Evolutionary conservation across 2,329 filamentous ascomycete species (phyloP).

Genomic region (Colletotrichum eleusines): DNA sequence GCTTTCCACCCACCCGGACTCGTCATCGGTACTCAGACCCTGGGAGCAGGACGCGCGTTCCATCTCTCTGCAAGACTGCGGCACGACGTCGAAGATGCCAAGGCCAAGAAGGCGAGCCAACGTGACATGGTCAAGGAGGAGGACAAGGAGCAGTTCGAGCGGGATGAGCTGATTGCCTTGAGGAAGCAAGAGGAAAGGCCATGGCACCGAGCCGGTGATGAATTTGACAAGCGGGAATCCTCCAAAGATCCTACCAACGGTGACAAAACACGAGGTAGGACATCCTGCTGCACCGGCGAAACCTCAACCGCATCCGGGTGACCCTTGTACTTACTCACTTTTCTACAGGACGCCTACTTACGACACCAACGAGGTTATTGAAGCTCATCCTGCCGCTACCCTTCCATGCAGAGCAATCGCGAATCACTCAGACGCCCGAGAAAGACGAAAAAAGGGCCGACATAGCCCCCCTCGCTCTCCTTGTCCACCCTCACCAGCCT

Average conservation of each 20-base stretch:
- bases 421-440: conserved; percentile 9
- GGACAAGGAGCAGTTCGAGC: conserved; percentile 51
- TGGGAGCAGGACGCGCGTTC: conserved; percentile 1
- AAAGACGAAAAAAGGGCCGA: conserved; percentile 51
- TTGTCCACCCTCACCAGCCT: conserved; percentile 91
- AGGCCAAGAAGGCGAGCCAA: conserved; percentile 47
- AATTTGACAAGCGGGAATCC: conserved; percentile 52
- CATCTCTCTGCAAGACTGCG: conserved; percentile 17
- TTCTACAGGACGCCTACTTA: conserved; percentile 75
- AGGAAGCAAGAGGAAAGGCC: conserved; percentile 71
- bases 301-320: no score
- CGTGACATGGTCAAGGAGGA: conserved; percentile 35
- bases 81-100: conserved; percentile 42
- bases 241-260: conserved; percentile 46
- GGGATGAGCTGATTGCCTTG: conserved; percentile 59
- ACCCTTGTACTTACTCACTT: conserved; percentile 13
- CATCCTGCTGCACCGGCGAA: background rate
- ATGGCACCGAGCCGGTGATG: conserved; percentile 74
- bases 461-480: conserved; percentile 86
- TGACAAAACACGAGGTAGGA: conserved; percentile 50
- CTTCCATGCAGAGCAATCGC: conserved; percentile 45
- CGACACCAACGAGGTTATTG: conserved; percentile 82
- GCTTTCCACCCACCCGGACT: conserved; percentile 39
- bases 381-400: conserved; percentile 83
- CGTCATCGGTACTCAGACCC: conserved; percentile 27